These are phyloP conservation scores for Acanthamoeba quina DNA, from an alignment of 208 protist species.

Conservation along the genomic window DNA sequence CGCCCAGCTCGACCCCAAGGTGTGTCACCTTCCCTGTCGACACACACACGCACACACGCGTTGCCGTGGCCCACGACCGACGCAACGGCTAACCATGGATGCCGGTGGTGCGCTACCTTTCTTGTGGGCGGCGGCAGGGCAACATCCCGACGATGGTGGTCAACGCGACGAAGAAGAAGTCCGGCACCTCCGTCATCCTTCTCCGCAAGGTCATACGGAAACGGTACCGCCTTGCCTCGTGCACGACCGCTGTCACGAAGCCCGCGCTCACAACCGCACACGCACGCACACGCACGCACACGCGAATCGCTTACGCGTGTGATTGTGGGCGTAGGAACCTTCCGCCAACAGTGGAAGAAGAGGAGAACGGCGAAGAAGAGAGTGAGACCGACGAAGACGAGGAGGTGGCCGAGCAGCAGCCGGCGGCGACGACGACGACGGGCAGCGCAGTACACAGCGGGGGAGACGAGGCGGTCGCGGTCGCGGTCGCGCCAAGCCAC, in stretches of 20 bases:
- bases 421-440: neutral
- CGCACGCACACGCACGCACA: too few species aligned
- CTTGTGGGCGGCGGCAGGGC: neutral
- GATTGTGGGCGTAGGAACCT: neutral
- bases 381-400: neutral
- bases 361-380: neutral
- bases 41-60: too few species aligned
- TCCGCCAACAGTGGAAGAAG: neutral
- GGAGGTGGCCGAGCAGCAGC: neutral
- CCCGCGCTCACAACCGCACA: too few species aligned
- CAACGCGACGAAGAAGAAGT: slow-evolving; percentile 27
- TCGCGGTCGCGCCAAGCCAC: neutral
- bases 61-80: too few species aligned
- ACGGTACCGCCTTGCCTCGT: neutral
- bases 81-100: too few species aligned
- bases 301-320: too few species aligned
- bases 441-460: too few species aligned
- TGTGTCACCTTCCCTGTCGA: neutral
- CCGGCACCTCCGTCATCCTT: neutral
- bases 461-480: too few species aligned
- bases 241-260: too few species aligned
- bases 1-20: slow-evolving; percentile 42
- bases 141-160: slow-evolving; percentile 42
- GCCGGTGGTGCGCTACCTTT: neutral
- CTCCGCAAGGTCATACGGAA: slow-evolving; percentile 3